Conservation (phyloP, 208 protist species). For the Acanthamoeba rhysodes region DNA sequence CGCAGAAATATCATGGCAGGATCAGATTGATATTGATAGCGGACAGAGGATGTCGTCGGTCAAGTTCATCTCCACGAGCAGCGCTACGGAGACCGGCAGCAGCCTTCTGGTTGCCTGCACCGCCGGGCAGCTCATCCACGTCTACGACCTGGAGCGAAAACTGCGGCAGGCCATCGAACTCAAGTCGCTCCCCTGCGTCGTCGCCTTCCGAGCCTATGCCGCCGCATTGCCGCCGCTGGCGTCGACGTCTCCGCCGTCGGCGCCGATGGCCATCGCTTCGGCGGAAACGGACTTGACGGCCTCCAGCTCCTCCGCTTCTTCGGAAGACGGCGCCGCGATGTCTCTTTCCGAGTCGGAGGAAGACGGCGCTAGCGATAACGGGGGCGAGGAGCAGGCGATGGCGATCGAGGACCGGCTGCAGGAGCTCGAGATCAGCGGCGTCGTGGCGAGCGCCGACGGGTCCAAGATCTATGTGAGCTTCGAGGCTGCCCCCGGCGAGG, state of each 20-base stretch:
- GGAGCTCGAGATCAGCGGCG: background rate
- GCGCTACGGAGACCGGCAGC: background rate
- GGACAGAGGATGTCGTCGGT: background rate
- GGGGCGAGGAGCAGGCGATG: background rate
- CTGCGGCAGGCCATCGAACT: slow-evolving; percentile 5
- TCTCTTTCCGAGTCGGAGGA: too few species aligned
- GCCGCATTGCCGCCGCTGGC: background rate
- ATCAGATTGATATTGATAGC: background rate
- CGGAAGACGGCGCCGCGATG: too few species aligned
- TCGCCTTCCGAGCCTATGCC: background rate
- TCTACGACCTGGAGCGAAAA: background rate
- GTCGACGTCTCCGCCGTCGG: background rate
- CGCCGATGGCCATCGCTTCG: too few species aligned
- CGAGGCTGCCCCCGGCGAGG: background rate
- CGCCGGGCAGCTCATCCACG: background rate
- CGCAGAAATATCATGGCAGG: background rate
- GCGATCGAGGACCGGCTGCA: background rate
- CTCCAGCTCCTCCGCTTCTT: too few species aligned
- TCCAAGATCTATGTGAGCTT: slow-evolving; percentile 2
- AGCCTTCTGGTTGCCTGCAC: background rate
- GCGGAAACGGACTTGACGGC: too few species aligned
- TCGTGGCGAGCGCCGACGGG: background rate
- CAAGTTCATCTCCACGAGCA: slow-evolving; percentile 1
- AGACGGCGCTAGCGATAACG: background rate
- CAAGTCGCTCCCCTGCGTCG: background rate